Evolutionary conservation across 169 alveolate genomes (phyloP), one percentile per base, ranked within the genome.

Genomic region (Plasmodium gaboni): DNA sequence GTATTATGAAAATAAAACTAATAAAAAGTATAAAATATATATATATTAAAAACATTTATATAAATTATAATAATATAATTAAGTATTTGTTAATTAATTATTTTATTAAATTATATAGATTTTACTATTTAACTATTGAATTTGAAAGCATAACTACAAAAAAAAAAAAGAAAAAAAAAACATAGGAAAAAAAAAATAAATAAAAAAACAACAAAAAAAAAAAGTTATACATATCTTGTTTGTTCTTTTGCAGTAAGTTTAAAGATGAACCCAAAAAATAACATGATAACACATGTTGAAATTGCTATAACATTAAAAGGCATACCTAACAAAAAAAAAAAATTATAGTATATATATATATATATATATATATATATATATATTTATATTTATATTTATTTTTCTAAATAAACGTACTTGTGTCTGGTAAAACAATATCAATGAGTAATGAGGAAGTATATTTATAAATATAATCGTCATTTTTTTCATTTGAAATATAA

Each of bases 301-400:
- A 80, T 80, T 24, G 90, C 90, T 69, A 80, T 80, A 61, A 80
- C 83, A 46, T 80, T 80, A 80, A 80, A 80, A 69, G 90, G 90
- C 90, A 80, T 80, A 67, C 90, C 90, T 80, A 51, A 80, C 67
- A 60, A 53, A 10, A 19, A 80, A 24, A 44, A 32, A 26, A 73
- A 48, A 28, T 32, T 74, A 67, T 28, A 61, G 26, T 22, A 72
- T 72, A 50, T 72, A 44, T 48, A 73, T 44, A 46, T 73, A 48
- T 73, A 48, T 60, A 42, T 60, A n/a, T 72, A 4, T 9, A 22
- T 48, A 32, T 32, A 5, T 71, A 17, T 51, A 2, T 9, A 53
- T 53, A 12, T 28, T 53, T 7, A 13, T 61, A 63, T 19, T 22
- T 10, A 48, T 67, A 67, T 53, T 32, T 22, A 12, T 59, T 76